These are phyloP conservation scores for Grosmannia serpens DNA, from an alignment of 2,329 filamentous ascomycete genomes.

Conservation along the genomic window DNA sequence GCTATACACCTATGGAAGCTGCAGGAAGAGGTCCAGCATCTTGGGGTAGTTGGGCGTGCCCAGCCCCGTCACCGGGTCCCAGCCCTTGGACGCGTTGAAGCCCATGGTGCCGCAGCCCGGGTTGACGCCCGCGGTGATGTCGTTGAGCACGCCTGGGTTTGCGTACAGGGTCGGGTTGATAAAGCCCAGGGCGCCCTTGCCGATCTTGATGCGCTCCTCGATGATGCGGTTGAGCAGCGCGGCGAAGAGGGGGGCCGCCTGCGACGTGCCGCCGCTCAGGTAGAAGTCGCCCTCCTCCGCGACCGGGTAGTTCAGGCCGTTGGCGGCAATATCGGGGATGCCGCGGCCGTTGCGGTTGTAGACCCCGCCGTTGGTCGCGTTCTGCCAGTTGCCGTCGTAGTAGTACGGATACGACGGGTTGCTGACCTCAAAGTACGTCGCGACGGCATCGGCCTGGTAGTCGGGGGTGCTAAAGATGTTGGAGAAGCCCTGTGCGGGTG, in stretches of 20 bases:
- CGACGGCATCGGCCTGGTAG: slow-evolving; percentile 33
- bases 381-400: slow-evolving; percentile 13
- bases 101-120: slow-evolving; percentile 20
- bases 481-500: slow-evolving; percentile 31
- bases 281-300: neutral
- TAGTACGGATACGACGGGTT: slow-evolving; percentile 29
- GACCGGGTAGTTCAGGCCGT: slow-evolving; percentile 10
- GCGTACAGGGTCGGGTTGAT: slow-evolving; percentile 20
- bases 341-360: slow-evolving; percentile 14
- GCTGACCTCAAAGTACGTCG: neutral
- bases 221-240: slow-evolving; percentile 40
- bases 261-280: slow-evolving; percentile 4
- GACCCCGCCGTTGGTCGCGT: slow-evolving; percentile 12
- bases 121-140: slow-evolving; percentile 18
- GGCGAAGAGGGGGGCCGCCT: slow-evolving; percentile 41
- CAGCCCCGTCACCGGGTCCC: slow-evolving; percentile 17
- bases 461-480: slow-evolving; percentile 27
- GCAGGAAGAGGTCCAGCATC: slow-evolving; percentile 13
- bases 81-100: slow-evolving; percentile 16
- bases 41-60: slow-evolving; percentile 17
- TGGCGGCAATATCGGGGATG: slow-evolving; percentile 14
- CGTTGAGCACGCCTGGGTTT: slow-evolving; percentile 18
- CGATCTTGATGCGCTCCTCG: slow-evolving; percentile 42
- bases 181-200: slow-evolving; percentile 27
- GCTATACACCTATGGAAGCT: slow-evolving; percentile 6